Percentiles rank a stretch among this genome's conserved stretches.
phyloP scores from a whole-genome alignment of 2,329 filamentous ascomycete species.

The Fusarium compactum region DNA sequence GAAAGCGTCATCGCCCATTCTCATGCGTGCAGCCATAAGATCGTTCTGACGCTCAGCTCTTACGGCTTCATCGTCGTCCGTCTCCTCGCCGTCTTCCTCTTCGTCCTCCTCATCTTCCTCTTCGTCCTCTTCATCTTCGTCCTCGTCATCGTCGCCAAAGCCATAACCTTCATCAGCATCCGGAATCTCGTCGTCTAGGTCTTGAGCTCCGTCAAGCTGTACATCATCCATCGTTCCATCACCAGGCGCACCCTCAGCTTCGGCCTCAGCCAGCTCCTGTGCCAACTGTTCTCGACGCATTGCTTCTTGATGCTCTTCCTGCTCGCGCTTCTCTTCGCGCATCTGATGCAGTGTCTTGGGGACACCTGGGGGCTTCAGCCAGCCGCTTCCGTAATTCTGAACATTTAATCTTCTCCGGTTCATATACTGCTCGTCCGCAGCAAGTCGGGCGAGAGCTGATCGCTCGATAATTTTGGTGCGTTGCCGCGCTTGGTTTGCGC shows the following conservation, averaged over 20 bases:
- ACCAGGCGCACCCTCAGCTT: constrained; percentile 58
- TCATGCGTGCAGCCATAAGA: constrained; percentile 63
- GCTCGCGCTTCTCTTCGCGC: constrained; percentile 89
- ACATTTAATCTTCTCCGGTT: constrained; percentile 84
- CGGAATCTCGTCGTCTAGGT: constrained; percentile 80
- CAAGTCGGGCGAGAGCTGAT: constrained; percentile 75
- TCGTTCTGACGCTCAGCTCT: constrained; percentile 61
- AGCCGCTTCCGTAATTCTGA: constrained; percentile 86
- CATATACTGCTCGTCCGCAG: constrained; percentile 81
- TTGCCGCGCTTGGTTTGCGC: constrained; percentile 52
- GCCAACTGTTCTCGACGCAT: constrained; percentile 77
- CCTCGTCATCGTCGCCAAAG: constrained; percentile 59
- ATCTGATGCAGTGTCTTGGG: constrained; percentile 90
- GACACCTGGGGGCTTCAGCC: constrained; percentile 91
- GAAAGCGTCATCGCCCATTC: constrained; percentile 71
- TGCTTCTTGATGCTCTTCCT: constrained; percentile 84
- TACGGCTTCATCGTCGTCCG: constrained; percentile 56
- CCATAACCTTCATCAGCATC: constrained; percentile 71
- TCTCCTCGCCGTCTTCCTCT: constrained; percentile 56
- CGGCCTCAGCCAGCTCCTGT: constrained; percentile 79
- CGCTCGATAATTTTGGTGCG: constrained; percentile 64
- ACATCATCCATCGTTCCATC: constrained; percentile 65
- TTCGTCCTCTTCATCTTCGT: constrained; percentile 60
- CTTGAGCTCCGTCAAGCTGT: constrained; percentile 67
- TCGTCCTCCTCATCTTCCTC: constrained; percentile 56